These are phyloP conservation scores for Nymphaea colorata DNA, from an alignment of 164 flowering plant species.

Conservation along the genomic window DNA sequence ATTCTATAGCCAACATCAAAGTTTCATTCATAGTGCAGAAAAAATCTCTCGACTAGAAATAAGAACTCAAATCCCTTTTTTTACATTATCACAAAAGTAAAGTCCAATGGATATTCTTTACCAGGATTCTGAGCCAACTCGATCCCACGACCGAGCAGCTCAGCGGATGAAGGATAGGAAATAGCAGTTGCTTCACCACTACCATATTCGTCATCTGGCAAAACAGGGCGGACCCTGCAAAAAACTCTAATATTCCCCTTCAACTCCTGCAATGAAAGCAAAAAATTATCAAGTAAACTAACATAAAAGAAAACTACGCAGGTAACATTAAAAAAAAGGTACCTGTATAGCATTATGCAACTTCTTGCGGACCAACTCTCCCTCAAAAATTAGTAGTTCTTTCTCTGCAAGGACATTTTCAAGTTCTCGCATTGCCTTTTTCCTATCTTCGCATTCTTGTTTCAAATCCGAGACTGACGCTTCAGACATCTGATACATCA, in stretches of 20 bases:
- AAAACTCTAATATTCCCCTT: constrained; percentile 97
- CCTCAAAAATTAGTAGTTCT: constrained; percentile 66
- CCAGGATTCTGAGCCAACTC: constrained; percentile 49
- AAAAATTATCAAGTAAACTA: constrained; percentile 1
- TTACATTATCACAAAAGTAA: not conserved
- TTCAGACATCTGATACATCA: constrained; percentile 39
- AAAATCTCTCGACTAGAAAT: not conserved
- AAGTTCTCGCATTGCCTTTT: constrained; percentile 34
- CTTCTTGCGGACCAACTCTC: constrained; percentile 75
- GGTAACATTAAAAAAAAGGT: constrained; percentile 1
- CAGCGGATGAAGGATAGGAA: constrained; percentile 64
- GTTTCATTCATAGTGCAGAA: not conserved
- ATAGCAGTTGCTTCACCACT: constrained; percentile 36
- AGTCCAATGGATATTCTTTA: not conserved
- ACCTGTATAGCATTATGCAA: constrained; percentile 91
- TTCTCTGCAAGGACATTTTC: constrained; percentile 55
- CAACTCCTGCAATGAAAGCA: constrained; percentile 53
- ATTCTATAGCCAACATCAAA: no score
- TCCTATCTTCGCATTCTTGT: constrained; percentile 51
- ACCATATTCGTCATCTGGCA: constrained; percentile 54
- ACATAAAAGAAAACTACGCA: not conserved
- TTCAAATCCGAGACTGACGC: constrained; percentile 39
- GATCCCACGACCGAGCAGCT: constrained; percentile 65
- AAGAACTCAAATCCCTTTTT: not conserved
- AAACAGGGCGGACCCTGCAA: constrained; percentile 85